Percentiles rank a stretch among this genome's conserved stretches.
Conservation (phyloP, 495 filamentous ascomycete genomes). For the Astrothelium macrocarpum region DNA sequence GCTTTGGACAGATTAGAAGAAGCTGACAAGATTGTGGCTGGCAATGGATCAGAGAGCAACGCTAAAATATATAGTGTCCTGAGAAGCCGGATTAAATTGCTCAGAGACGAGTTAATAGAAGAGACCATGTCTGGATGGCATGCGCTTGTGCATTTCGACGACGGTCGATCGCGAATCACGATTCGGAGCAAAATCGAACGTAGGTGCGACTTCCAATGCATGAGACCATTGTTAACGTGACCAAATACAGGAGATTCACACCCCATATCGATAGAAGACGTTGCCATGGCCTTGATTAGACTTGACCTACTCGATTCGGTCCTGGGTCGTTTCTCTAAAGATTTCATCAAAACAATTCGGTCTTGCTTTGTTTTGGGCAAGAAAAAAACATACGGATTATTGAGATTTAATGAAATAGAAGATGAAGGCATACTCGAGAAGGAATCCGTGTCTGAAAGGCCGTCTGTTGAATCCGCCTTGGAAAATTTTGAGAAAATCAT, state of each 20-base stretch:
- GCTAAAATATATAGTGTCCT: slow-evolving; percentile 31
- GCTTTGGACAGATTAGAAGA: slow-evolving; percentile 39
- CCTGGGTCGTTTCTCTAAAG: slow-evolving; percentile 14
- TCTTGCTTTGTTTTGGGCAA: background rate
- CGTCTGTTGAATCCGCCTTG: background rate
- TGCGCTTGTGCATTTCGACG: slow-evolving; percentile 26
- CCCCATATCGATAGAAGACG: background rate
- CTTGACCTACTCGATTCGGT: slow-evolving; percentile 7
- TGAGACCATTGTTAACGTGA: background rate
- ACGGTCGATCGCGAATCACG: slow-evolving; percentile 16
- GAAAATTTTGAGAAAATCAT: slow-evolving; percentile 52
- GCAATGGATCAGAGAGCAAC: slow-evolving; percentile 23
- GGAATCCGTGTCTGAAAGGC: background rate
- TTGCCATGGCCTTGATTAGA: background rate
- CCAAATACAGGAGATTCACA: background rate
- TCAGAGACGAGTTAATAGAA: slow-evolving; percentile 26
- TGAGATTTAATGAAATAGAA: background rate
- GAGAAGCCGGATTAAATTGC: slow-evolving; percentile 18
- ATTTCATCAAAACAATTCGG: slow-evolving; percentile 14
- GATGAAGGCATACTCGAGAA: background rate
- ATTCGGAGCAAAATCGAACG: slow-evolving; percentile 13
- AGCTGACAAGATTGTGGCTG: slow-evolving; percentile 36
- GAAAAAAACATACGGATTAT: background rate
- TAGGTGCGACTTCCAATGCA: background rate
- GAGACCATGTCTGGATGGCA: slow-evolving; percentile 33